Base-by-base conservation (phyloP, 2,329 filamentous ascomycete genomes). In the Orbilia quercus region DNA sequence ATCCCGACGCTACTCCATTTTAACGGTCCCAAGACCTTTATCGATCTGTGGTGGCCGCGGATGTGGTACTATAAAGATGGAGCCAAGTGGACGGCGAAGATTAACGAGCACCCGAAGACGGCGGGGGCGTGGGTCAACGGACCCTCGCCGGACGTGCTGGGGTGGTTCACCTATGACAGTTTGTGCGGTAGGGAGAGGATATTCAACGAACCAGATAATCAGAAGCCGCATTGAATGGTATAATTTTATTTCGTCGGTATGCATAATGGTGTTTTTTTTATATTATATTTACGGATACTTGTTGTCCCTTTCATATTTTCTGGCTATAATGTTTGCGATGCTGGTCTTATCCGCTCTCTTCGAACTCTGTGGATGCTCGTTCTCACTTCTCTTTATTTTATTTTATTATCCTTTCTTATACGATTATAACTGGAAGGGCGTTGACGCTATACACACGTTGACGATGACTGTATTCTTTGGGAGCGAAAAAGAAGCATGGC, bases 61-160 rank as follows among this genome's bases (percentile, higher is more conserved):
- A 75, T 75, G 72, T 75, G 72, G 72, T 75, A 69, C 25, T 75
- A 66, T 22, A 70, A 60, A 7, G 57, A 62, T 38, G 69, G 69
- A 1, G 59, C 51, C 7, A 59, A 64, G 20, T 72, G 67, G 67
- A 72, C 67, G 2, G 14, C 57, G 25, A 64, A 59, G 53, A 59
- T 72, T 28, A 65, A 72, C 16, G 7, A 31, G 28, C 40, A 64
- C 4, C 51, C 58, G 1, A 22, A 11, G 25, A 58, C 51, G 59
- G 67, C 67, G 2, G 67, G 67, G 1, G 67, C 67, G 2, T 72
- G 67, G 67, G 58, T 57, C 1, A 59, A 58, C 16, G 67, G 58
- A 9, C 51, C 44, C 12, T 44, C 58, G 6, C 44, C 58, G 2
- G 25, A 40, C 7, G 47, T 54, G 45, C 28, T 72, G 6, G 67